Percentiles rank a stretch among this genome's conserved stretches.
These are phyloP conservation scores for Ustilago tritici DNA, from an alignment of 1,284 basidiomycete genomes.

Conservation along the genomic window DNA sequence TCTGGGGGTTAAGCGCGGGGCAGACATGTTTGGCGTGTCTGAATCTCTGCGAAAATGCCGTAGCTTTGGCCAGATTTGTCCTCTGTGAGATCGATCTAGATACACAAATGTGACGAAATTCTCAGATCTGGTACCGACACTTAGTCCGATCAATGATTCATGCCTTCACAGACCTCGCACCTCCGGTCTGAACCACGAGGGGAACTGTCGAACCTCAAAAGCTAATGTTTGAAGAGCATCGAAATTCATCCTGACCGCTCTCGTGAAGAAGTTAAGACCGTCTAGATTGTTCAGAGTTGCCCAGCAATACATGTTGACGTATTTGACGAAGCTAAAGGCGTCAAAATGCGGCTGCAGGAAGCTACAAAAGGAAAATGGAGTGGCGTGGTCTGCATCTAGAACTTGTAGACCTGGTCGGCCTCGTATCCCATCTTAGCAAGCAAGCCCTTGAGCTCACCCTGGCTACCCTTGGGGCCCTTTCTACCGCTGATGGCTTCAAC, in stretches of 20 bases:
- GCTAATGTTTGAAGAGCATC: too few relatives aligned
- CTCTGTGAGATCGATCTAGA: too few relatives aligned
- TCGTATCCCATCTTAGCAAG: constrained; percentile 65
- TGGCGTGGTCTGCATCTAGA: constrained; percentile 28
- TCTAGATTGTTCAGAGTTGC: constrained; percentile 11
- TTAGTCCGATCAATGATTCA: background rate
- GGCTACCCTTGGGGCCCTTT: constrained; percentile 65
- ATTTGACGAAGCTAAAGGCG: background rate
- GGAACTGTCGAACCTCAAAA: too few relatives aligned
- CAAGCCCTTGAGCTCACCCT: constrained; percentile 66
- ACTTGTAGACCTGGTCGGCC: constrained; percentile 66
- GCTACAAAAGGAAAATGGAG: background rate
- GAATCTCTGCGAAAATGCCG: too few relatives aligned
- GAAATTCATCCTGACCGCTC: too few relatives aligned
- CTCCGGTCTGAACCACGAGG: too few relatives aligned
- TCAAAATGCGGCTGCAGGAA: background rate
- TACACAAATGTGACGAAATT: background rate
- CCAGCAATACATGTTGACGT: background rate
- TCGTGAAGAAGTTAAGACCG: background rate
- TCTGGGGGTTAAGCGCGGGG: too few relatives aligned
- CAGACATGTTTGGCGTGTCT: too few relatives aligned
- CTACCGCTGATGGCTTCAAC: constrained; percentile 65
- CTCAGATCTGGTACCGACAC: background rate
- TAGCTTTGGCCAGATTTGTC: too few relatives aligned
- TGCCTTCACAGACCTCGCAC: background rate